Percentiles rank a stretch among this genome's conserved stretches.
Conservation (phyloP, 208 protist species). For the Acanthamoeba healyi region DNA sequence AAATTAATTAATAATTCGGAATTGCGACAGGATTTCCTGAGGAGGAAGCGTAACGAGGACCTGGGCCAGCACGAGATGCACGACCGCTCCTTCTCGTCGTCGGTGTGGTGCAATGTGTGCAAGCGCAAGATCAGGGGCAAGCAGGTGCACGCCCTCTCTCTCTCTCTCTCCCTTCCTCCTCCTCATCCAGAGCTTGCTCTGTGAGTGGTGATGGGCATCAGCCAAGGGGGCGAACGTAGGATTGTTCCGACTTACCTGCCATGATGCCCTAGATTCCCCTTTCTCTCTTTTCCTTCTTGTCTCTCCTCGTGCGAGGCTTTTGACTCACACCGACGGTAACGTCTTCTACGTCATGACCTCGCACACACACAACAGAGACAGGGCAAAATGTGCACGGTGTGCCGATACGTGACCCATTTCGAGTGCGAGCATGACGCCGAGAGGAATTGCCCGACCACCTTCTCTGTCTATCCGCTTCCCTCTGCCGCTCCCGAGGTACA, state of each 20-base stretch:
- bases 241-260: conserved; percentile 41
- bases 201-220: neutral
- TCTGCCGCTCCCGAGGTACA: neutral
- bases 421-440: neutral
- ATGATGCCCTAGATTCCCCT: conserved; percentile 43
- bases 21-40: neutral
- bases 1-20: neutral
- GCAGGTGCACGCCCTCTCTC: neutral
- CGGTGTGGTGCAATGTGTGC: conserved; percentile 50
- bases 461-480: conserved; percentile 22
- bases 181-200: neutral
- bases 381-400: conserved; percentile 16
- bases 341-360: neutral
- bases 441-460: conserved; percentile 32
- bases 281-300: neutral
- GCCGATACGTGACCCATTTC: conserved; percentile 21
- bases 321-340: too few relatives aligned
- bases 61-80: neutral
- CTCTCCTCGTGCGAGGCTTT: neutral
- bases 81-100: conserved; percentile 27
- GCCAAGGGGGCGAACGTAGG: conserved; percentile 41
- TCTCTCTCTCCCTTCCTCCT: neutral
- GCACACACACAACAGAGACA: neutral
- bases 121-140: conserved; percentile 57
- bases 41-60: neutral